Evolutionary conservation across 768 basidiomycete genomes (phyloP).

Genomic region (Boletellus sp.): DNA sequence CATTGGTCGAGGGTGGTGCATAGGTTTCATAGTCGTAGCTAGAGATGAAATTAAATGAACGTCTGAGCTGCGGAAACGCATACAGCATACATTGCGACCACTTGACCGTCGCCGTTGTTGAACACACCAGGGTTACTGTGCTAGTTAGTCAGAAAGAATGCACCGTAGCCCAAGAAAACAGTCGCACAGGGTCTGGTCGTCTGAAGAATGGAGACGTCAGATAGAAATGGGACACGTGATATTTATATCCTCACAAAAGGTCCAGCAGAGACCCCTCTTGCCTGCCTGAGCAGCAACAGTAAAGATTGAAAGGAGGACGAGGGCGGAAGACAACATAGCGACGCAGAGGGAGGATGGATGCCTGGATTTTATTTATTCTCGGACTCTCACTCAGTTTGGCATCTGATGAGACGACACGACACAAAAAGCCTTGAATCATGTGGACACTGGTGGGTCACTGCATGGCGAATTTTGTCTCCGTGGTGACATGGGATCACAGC

Average conservation of each 20-base stretch:
- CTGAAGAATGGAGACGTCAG: constrained; percentile 13
- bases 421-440: background rate
- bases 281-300: constrained; percentile 27
- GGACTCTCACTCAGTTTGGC: background rate
- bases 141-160: constrained; percentile 1
- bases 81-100: constrained; percentile 30
- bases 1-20: constrained; percentile 33
- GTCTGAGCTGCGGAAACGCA: background rate
- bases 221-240: background rate
- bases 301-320: constrained; percentile 20
- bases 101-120: constrained; percentile 33
- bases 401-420: background rate
- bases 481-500: background rate
- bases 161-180: background rate
- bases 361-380: constrained; percentile 11
- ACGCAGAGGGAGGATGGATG: background rate
- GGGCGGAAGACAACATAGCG: constrained; percentile 17
- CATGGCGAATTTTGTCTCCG: background rate
- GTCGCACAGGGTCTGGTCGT: constrained; percentile 30
- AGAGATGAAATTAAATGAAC: background rate
- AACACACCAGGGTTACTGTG: constrained; percentile 28
- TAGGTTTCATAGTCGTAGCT: constrained; percentile 36
- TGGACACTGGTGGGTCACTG: background rate
- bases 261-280: constrained; percentile 37
- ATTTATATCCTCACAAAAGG: constrained; percentile 26